A percentile compares a stretch with the other conserved stretches of the same genome.
Conservation (phyloP, 176 grass and related monocot genomes). For the Poa annua region DNA sequence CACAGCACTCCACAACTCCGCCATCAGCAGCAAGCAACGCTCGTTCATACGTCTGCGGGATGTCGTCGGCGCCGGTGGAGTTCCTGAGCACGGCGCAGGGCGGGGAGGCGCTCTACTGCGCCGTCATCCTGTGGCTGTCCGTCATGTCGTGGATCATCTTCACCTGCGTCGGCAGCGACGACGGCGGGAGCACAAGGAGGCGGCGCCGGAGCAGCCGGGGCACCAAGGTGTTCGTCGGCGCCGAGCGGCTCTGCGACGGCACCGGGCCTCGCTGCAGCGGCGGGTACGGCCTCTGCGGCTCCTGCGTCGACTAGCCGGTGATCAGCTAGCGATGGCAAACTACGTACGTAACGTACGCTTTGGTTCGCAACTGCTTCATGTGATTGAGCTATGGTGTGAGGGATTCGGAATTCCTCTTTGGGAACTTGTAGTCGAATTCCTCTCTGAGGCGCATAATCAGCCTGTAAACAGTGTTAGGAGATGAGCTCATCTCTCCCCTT, state of each 20-base stretch:
- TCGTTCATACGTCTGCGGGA: not conserved
- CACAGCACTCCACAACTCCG: not conserved
- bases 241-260: slow-evolving; percentile 64
- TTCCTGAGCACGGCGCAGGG: slow-evolving; percentile 43
- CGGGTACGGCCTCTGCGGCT: slow-evolving; percentile 50
- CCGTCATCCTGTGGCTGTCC: slow-evolving; percentile 84
- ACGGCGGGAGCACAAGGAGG: not conserved
- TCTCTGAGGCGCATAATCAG: too few species aligned
- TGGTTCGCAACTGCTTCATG: not conserved
- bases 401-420: not conserved
- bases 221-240: slow-evolving; percentile 55
- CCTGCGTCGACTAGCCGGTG: slow-evolving; percentile 47
- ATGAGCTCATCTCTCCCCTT: slow-evolving; percentile 25
- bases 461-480: not conserved
- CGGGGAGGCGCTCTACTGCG: slow-evolving; percentile 69
- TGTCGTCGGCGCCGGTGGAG: slow-evolving; percentile 33
- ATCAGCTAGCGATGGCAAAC: not conserved
- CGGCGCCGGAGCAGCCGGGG: slow-evolving; percentile 25
- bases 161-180: slow-evolving; percentile 52
- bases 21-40: not conserved
- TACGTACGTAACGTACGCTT: not conserved
- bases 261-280: slow-evolving; percentile 53
- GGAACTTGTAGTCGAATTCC: too few species aligned
- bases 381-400: not conserved
- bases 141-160: slow-evolving; percentile 86